These are phyloP conservation scores for Monosporascus sp. DNA, from an alignment of 2,329 filamentous ascomycete genomes.

Conservation along the genomic window DNA sequence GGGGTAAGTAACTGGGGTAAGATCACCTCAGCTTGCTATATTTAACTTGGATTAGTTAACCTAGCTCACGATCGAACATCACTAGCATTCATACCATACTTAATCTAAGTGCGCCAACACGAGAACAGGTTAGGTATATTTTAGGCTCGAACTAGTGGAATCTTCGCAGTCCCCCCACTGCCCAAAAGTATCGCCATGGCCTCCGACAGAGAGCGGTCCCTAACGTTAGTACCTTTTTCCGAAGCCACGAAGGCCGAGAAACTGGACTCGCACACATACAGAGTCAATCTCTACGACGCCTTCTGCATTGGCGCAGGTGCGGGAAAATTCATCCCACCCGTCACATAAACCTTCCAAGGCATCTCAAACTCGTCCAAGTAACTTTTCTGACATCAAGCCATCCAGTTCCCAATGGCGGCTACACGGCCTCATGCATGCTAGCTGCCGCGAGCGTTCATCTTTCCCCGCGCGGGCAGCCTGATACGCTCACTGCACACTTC, in stretches of 20 bases:
- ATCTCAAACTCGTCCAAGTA: not conserved
- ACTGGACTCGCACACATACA: constrained; percentile 21
- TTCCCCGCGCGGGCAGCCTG: constrained; percentile 7
- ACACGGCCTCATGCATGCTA: constrained; percentile 18
- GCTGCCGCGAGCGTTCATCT: constrained; percentile 14
- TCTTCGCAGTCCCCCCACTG: too few relatives aligned
- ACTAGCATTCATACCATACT: too few relatives aligned
- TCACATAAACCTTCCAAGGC: not conserved
- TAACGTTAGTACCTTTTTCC: constrained; percentile 10
- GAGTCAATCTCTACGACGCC: constrained; percentile 12
- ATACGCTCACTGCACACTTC: constrained; percentile 14
- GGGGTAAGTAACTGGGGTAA: too few relatives aligned
- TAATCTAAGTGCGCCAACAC: not conserved
- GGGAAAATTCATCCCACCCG: not conserved
- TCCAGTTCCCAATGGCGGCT: constrained; percentile 24
- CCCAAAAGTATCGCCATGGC: not conserved
- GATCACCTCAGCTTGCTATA: too few relatives aligned
- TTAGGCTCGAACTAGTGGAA: too few relatives aligned
- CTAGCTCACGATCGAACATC: too few relatives aligned
- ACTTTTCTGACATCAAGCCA: not conserved
- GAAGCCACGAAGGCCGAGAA: constrained; percentile 15
- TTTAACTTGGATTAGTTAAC: too few relatives aligned
- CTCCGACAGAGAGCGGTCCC: not conserved
- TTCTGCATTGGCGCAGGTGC: constrained; percentile 22
- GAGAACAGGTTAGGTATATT: not conserved